These are phyloP conservation scores for Polytolypa hystricis DNA, from an alignment of 2,329 filamentous ascomycete genomes.

Conservation along the genomic window DNA sequence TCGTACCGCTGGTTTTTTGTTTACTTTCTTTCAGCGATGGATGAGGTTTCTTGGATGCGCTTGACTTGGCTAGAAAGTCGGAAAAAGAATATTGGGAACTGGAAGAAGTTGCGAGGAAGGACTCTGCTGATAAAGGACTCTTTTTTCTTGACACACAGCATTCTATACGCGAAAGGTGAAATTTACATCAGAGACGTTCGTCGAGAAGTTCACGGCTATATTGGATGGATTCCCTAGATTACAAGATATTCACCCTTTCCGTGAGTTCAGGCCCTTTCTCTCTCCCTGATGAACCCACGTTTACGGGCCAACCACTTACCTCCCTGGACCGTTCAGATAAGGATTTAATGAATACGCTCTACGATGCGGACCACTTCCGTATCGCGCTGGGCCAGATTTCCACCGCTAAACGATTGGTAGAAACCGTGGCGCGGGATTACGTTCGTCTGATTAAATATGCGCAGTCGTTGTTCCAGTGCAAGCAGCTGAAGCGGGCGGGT, in stretches of 20 bases:
- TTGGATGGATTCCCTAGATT: constrained; percentile 88
- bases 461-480: constrained; percentile 95
- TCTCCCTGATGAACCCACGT: not conserved
- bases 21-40: too few relatives aligned
- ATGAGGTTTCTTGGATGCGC: too few relatives aligned
- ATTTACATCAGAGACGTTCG: constrained; percentile 93
- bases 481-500: constrained; percentile 92
- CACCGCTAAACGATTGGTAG: constrained; percentile 90
- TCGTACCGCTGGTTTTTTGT: constrained; percentile 1
- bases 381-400: constrained; percentile 94
- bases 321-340: constrained; percentile 40
- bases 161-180: constrained; percentile 99
- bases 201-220: constrained; percentile 82
- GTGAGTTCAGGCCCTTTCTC: constrained; percentile 39
- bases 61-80: too few relatives aligned
- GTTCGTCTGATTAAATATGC: constrained; percentile 94
- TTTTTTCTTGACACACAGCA: constrained; percentile 33
- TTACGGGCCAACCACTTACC: not conserved
- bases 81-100: too few relatives aligned
- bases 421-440: constrained; percentile 93
- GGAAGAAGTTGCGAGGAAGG: too few relatives aligned
- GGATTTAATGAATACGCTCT: constrained; percentile 90
- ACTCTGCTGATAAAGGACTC: constrained; percentile 13
- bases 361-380: constrained; percentile 95
- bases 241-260: constrained; percentile 91